phyloP scores from a whole-genome alignment of 2,329 filamentous ascomycete species.

The Ophidiomyces ophidiicola region DNA sequence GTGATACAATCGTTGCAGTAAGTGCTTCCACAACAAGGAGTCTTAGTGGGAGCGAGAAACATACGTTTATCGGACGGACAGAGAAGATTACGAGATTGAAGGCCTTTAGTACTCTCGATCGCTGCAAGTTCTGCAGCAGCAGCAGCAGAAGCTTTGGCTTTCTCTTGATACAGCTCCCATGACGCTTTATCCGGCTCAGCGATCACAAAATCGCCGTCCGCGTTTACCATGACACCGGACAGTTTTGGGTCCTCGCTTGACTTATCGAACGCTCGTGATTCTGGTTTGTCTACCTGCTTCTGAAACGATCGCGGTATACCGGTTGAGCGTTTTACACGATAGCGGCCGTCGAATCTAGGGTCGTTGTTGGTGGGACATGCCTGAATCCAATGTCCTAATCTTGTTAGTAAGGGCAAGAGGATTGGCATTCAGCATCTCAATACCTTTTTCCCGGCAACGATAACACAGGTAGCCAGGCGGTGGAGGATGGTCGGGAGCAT shows the following conservation, averaged over 20 bases:
- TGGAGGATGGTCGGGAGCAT: constrained; percentile 85
- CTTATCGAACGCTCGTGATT: constrained; percentile 59
- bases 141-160: constrained; percentile 73
- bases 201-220: constrained; percentile 93
- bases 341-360: constrained; percentile 84
- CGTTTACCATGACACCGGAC: constrained; percentile 92
- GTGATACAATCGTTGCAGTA: constrained; percentile 99
- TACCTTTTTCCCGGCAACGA: constrained; percentile 81
- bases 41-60: constrained; percentile 98
- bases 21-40: constrained; percentile 93
- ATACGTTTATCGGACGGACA: constrained; percentile 95
- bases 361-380: constrained; percentile 97
- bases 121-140: constrained; percentile 69
- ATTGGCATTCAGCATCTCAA: no score
- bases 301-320: constrained; percentile 93
- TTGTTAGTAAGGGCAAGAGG: constrained; percentile 19
- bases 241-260: constrained; percentile 70
- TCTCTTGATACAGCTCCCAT: constrained; percentile 95
- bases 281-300: constrained; percentile 87
- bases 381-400: constrained; percentile 85
- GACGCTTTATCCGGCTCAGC: constrained; percentile 88
- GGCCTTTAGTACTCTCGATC: constrained; percentile 67
- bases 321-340: constrained; percentile 88
- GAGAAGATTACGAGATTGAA: constrained; percentile 77
- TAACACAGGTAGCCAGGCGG: constrained; percentile 94